phyloP scores from a whole-genome alignment of 2,329 filamentous ascomycete genomes.

The Chaetoscypha palmicola region DNA sequence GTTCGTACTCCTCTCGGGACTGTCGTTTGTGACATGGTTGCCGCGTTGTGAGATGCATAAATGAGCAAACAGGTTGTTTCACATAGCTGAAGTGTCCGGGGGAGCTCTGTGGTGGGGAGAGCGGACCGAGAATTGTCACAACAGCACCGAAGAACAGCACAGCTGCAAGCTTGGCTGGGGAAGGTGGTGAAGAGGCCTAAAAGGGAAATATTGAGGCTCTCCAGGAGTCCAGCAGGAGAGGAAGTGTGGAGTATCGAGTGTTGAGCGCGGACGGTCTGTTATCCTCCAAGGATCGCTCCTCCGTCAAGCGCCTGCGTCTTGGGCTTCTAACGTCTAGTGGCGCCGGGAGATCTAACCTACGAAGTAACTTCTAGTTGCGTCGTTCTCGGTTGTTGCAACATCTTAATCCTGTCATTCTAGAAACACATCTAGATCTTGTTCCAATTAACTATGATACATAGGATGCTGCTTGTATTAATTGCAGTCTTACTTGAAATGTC shows the following conservation, averaged over 20 bases:
- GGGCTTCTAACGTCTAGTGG: background rate
- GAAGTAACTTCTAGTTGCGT: too few species aligned
- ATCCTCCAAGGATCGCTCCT: background rate
- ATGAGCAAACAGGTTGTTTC: constrained; percentile 15
- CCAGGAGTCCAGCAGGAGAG: background rate
- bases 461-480: too few species aligned
- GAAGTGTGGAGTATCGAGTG: background rate
- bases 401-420: too few species aligned
- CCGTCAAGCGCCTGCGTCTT: background rate
- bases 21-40: constrained; percentile 22
- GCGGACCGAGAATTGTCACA: too few species aligned
- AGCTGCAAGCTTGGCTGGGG: constrained; percentile 6
- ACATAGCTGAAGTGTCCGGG: constrained; percentile 14
- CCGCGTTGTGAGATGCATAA: constrained; percentile 18
- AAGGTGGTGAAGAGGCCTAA: background rate
- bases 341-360: background rate
- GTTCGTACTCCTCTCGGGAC: constrained; percentile 24
- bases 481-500: too few species aligned
- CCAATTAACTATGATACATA: too few species aligned
- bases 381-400: too few species aligned
- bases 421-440: too few species aligned
- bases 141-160: too few species aligned
- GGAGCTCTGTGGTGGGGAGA: too few species aligned
- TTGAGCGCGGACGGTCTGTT: too few species aligned
- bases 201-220: constrained; percentile 6